Evolutionary conservation across 2,329 filamentous ascomycete genomes (phyloP), one percentile per base, ranked within the genome.

Genomic region (Alternaria novae-zelandiae): DNA sequence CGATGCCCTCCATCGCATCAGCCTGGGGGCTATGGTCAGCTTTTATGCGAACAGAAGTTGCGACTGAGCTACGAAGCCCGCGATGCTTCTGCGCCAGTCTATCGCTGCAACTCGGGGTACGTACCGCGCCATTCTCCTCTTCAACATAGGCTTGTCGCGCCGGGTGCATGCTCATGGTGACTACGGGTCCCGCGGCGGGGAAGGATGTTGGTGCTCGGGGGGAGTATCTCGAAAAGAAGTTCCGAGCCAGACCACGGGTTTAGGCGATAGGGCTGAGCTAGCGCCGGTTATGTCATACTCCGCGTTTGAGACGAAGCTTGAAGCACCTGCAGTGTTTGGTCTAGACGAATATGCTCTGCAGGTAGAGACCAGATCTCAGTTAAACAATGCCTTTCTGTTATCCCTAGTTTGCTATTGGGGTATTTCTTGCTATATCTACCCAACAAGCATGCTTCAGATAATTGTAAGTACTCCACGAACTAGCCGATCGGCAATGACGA

Each of bases 121-220:
- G 84, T 86, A 91, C 90, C 84, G 90, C 87, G 57, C 86, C 81
- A 77, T 88, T 85, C 46, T 84, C 89, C 77, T 97, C 95, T 85
- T 98, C 95, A 68, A 98, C 94, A 81, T 96, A 97, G 45, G 95
- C 95, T 82, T 95, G 91, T 70, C 96, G 89, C 79, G 95, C 89
- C 62, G 95, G 95, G 84, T 97, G 95, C 84, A 97, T 86, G 79
- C 82, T 86, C 77, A 80, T 81, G 20, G 67, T 76, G 73, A 44
- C 56, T 55, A 57, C 55, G 53, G 49, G 56, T 58, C 63, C 64
- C 66, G 46, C 61, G 36, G 63, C 57, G 68, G 61, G 64, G 61
- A 60, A 59, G 60, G 56, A 46, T 51, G 64, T 49, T 43, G 62
- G 49, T 57, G 60, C 59, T 62, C 54, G 68, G 61, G 61, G 63